Base-by-base conservation (phyloP, 176 grass and related monocot genomes). In the Luzula sylvatica region DNA sequence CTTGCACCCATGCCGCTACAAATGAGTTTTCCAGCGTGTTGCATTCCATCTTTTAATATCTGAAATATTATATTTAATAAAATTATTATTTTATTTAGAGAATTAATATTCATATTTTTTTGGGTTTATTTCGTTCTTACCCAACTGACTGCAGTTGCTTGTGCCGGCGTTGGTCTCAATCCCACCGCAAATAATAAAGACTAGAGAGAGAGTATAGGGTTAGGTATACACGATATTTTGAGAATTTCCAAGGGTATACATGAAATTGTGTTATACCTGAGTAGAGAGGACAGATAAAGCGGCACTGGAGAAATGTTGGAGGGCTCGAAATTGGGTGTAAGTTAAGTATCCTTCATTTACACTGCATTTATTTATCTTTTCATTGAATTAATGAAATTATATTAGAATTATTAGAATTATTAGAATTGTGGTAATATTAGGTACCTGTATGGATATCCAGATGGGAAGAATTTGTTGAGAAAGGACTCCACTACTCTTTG, bases 41-140 rank as follows among this genome's bases (percentile, higher is more conserved):
- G 86, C 92, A 90, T 98, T 44, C 92, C 92, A 82, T 90, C 85
- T 72, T 98, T 98, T 23, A 98, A 40, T 76, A 98, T 80, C 92
- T 98, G 61, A 65, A 67, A n/a, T n/a, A n/a, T 72, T 32, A 18
- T 7, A 56, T 48, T 66, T 27, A 11, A 71, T 30, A 79, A 64
- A 62, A 53, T 72, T 63, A 64, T 2, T 18, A 46, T 20, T 16
- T 26, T n/a, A 8, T 15, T 7, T 47, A 32, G 15, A 48, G 16
- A 64, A 30, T 3, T 16, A 18, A 49, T 35, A 8, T 49, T 2
- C 17, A 29, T 4, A 64, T 5, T 64, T 18, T 30, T 30, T 7
- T 35, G 30, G 30, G 9, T 40, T 18, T 26, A 42, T 8, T 67
- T 5, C 21, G 56, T 42, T 11, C 90, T 79, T 98, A 98, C 92